These are phyloP conservation scores for Mariannaea elegans DNA, from an alignment of 2,329 filamentous ascomycete species.

Conservation along the genomic window DNA sequence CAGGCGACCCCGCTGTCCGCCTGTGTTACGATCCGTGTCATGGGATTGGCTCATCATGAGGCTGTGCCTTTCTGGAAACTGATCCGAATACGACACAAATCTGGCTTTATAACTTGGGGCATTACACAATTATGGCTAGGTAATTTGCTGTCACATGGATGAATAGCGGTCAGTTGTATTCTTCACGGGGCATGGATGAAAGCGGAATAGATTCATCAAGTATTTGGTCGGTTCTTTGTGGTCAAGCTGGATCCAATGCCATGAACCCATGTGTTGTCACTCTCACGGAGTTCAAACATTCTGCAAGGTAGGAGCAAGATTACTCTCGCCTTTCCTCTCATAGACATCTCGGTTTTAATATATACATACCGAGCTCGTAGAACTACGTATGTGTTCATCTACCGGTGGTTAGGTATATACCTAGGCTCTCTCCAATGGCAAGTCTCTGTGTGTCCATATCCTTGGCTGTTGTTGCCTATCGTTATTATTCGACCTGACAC, in stretches of 20 bases:
- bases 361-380: not conserved
- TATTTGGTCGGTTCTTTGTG: no score
- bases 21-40: conserved; percentile 11
- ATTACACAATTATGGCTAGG: no score
- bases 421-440: not conserved
- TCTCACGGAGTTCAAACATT: no score
- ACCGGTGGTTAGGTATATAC: not conserved
- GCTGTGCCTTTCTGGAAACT: not conserved
- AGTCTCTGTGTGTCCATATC: not conserved
- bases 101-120: no score
- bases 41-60: conserved; percentile 4
- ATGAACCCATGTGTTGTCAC: no score
- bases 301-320: not conserved
- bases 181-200: no score
- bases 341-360: not conserved
- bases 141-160: no score
- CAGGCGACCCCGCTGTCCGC: not conserved
- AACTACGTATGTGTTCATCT: not conserved
- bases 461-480: not conserved
- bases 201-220: no score
- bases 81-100: conserved; percentile 11
- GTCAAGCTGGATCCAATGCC: no score
- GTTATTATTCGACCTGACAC: conserved; percentile 16
- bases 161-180: no score
- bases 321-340: not conserved